phyloP scores from a whole-genome alignment of 306 rosid genomes.

The Castanopsis chinensis region DNA sequence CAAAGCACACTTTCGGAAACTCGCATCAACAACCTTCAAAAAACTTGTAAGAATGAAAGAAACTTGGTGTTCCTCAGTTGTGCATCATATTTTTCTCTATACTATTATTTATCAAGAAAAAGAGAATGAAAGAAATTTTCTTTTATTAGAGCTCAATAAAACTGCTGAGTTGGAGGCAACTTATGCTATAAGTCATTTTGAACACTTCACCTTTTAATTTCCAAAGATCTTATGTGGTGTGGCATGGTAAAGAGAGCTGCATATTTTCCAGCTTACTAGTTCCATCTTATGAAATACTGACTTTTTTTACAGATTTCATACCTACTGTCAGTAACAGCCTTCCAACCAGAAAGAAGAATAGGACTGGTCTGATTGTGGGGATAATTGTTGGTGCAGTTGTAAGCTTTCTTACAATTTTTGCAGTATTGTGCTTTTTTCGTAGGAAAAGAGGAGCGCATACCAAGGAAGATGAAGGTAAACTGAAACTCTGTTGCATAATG shows the following conservation, averaged over 20 bases:
- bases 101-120: too few relatives aligned
- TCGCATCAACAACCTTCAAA: too few relatives aligned
- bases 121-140: neutral
- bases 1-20: too few relatives aligned
- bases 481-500: neutral
- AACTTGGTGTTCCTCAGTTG: too few relatives aligned
- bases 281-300: conserved; percentile 8
- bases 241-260: neutral
- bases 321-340: conserved; percentile 62
- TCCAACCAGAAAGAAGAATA: conserved; percentile 47
- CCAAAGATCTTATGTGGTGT: neutral
- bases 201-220: neutral
- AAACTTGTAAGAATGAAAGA: too few relatives aligned
- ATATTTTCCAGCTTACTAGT: neutral
- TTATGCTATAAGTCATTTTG: neutral
- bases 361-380: conserved; percentile 58
- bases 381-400: conserved; percentile 58
- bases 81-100: too few relatives aligned
- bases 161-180: neutral
- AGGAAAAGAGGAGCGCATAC: conserved; percentile 40
- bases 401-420: conserved; percentile 31
- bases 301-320: conserved; percentile 48
- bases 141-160: neutral
- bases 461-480: conserved; percentile 55
- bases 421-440: conserved; percentile 26